Evolutionary conservation across 2,329 filamentous ascomycete genomes (phyloP), one percentile per base, ranked within the genome.

Genomic region (Biscogniauxia marginata): DNA sequence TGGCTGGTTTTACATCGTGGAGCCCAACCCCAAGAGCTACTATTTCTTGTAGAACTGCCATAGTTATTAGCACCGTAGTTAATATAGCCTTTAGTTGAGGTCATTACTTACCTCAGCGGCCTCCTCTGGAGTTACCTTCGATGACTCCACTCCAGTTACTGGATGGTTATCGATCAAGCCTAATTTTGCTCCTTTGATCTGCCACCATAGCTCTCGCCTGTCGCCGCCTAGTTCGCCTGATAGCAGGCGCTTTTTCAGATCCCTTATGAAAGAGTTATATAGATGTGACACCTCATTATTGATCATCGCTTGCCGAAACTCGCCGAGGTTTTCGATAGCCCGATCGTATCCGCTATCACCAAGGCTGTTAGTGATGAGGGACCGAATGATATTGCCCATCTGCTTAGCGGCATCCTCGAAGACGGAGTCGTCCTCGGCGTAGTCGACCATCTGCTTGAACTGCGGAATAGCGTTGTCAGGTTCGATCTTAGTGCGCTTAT

Each of bases 391-490:
- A 4, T 70, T 70, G 11, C 81, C 85, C 84, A 98, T 89, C 67
- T 96, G 90, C 61, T 86, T 84, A 5, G 86, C 81, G 1, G 89
- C 88, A 18, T 87, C 82, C 57, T 84, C 79, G 52, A 96, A 83
- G 3, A 82, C 79, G 1, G 82, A 75, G 1, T 88, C 75, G 23
- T 86, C 81, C 6, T 84, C 80, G 0, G 88, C 80, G 1, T 76
- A 75, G 1, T 79, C 79, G 16, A 98, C 78, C 3, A 87, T 82
- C 70, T 91, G 91, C 70, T 93, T 96, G 82, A 96, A 97, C 57
- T 93, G 90, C 0, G 95, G 92, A 4, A 98, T 85, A 1, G 93
- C 85, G 61, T 98, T 98, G 8, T 88, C 81, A 0, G 82, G 71
- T 2, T 78, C 77, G 20, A 86, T 79, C 55, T 67, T 71, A 6